Base-by-base conservation (phyloP, 2,329 filamentous ascomycete genomes). In the Diaporthe helianthi region DNA sequence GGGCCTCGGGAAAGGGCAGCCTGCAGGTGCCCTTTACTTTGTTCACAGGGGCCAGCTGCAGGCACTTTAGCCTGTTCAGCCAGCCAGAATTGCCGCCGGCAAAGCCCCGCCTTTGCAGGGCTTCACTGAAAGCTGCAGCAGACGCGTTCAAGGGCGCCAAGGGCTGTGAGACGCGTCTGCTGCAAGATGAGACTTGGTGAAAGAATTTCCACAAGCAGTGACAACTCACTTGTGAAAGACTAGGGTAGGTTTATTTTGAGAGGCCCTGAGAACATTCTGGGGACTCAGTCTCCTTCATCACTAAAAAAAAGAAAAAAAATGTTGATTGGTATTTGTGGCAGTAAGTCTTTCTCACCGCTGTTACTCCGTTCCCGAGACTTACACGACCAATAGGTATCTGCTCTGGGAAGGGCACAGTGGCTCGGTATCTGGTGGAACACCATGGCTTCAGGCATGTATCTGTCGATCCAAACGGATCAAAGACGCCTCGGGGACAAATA, bases 391-490 rank as follows among this genome's bases (percentile, higher is more conserved):
- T 76, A 96, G 94, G 93, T 76, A 95, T 98, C 76, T 98, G 94
- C 83, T 90, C 95, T 60, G 96, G 96, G 76, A 98, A 98, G 83
- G 90, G 90, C 78, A 93, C 93, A 12, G 93, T 98, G 73, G 94
- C 94, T 69, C 88, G 93, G 67, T 98, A 97, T 78, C 88, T 99
- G 10, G 88, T 94, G 73, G 87, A 94, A 72, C 88, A 94, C 73
- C 92, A 98, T 80, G 89, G 88, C 71, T 99, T 98, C 81, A 89
- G 87, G 71, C 88, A 88, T 38, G 67, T 71, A 15, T 33, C 67
- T 60, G 36, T 55, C 7, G 72, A 71, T 46, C 58, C 63, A 41
- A 65, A 58, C 12, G 6, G 17, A 15, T 6, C 53, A 10, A 22
- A 31, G 5, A 4, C 65, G 22, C 26, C 60, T n/a, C 54, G 68